A percentile compares a stretch with the other conserved stretches of the same genome.
These are phyloP conservation scores for Filobasidium wieringae DNA, from an alignment of 768 basidiomycete genomes.

Conservation along the genomic window DNA sequence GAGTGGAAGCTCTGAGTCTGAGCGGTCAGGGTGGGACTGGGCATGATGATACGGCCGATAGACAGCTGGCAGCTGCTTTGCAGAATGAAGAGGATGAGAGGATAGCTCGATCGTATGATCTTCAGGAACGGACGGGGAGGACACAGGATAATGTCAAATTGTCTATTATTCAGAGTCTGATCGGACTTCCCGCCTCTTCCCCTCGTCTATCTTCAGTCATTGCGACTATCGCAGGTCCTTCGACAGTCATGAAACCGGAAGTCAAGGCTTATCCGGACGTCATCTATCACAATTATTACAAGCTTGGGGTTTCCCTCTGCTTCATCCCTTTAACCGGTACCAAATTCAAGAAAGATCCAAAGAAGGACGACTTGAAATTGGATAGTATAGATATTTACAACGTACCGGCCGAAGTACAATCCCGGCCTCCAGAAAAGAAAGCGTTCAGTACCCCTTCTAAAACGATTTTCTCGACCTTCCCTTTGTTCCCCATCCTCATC, in stretches of 20 bases:
- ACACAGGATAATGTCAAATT: no score
- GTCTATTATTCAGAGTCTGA: no score
- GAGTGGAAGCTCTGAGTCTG: conserved; percentile 40
- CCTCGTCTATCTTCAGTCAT: no score
- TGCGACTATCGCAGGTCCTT: no score
- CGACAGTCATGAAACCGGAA: no score
- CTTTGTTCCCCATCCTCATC: conserved; percentile 46
- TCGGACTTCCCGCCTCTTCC: no score
- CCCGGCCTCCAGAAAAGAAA: conserved; percentile 28
- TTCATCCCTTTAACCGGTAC: conserved; percentile 53
- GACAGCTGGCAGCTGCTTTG: conserved; percentile 53
- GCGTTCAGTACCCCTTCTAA: not conserved
- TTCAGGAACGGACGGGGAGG: not conserved
- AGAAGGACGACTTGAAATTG: conserved; percentile 44
- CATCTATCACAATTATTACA: conserved; percentile 73
- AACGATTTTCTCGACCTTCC: conserved; percentile 49
- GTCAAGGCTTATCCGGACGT: conserved; percentile 70
- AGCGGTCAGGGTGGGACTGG: conserved; percentile 1
- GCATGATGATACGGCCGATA: conserved; percentile 43
- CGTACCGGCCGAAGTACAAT: conserved; percentile 33
- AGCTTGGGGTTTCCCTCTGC: conserved; percentile 68
- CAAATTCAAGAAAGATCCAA: conserved; percentile 39
- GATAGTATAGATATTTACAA: conserved; percentile 81
- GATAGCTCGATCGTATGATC: conserved; percentile 16
- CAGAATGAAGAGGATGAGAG: conserved; percentile 63